Evolutionary conservation across 768 basidiomycete species (phyloP), one percentile per base, ranked within the genome.

Genomic region (Xanthoconium purpureum): DNA sequence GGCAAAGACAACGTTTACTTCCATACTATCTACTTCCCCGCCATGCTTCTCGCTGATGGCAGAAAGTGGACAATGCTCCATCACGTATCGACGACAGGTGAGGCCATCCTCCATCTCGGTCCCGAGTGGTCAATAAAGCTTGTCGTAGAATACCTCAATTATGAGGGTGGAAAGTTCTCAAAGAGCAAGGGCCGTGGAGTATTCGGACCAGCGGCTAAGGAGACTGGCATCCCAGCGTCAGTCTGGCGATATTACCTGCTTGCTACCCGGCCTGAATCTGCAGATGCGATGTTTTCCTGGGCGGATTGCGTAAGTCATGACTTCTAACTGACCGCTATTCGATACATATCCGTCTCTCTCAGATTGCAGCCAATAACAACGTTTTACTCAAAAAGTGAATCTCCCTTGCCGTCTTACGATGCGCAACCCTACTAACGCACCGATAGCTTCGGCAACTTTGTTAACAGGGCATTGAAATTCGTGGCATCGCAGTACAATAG

Each of bases 1-100:
- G 97, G 97, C 69, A 99, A 99, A 76, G 96, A 98, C 71, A 98
- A 94, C 59, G 93, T 95, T 48, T 98, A 96, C 73, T 99, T 99
- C 84, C 97, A 99, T 72, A 93, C 93, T 0, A 84, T 99, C 39
- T 93, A 93, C 65, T 99, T 87, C 78, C 96, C 97, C 30, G 87
- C 92, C 5, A 85, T 94, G 55, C 83, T 92, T 65, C 75, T 98
- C 57, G 97, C 85, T 3, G 94, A 98, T 61, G 89, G 91, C 17
- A 84, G 91, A 49, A 77, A 87, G 59, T 99, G 97, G 97, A 97
- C 96, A 28, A 94, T 76, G 70, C 80, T 98, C 5, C 90, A 96
- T 71, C 94, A 97, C 74, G 75, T 99, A 47, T 96, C 94, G 5
- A 94, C 94, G 2, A 99, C 97, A 36, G 95, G 95, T 94, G 55